A percentile compares a stretch with the other conserved stretches of the same genome.
These are phyloP conservation scores for Bruguiera parviflora DNA, from an alignment of 345 rosid species.

Conservation along the genomic window DNA sequence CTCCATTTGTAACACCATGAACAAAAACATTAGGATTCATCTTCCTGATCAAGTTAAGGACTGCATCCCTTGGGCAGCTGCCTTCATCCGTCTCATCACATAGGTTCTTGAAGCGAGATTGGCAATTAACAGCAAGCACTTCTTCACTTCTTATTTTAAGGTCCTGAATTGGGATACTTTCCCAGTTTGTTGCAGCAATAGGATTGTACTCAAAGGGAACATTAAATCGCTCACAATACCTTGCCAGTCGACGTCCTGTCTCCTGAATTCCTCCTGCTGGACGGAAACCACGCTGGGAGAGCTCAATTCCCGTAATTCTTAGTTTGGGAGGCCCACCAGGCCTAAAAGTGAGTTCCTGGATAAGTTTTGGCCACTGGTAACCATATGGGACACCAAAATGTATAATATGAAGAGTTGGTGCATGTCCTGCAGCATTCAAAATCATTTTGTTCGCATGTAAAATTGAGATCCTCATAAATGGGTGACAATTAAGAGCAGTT, in stretches of 20 bases:
- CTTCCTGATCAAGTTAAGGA: slow-evolving; percentile 59
- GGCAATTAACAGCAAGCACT: slow-evolving; percentile 61
- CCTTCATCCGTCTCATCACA: slow-evolving; percentile 68
- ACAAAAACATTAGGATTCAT: slow-evolving; percentile 68
- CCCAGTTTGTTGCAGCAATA: slow-evolving; percentile 81
- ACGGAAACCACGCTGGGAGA: slow-evolving; percentile 89
- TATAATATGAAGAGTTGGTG: slow-evolving; percentile 66
- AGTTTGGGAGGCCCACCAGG: slow-evolving; percentile 68
- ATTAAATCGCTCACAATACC: slow-evolving; percentile 69
- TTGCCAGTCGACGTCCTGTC: slow-evolving; percentile 77
- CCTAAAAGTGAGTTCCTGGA: slow-evolving; percentile 50
- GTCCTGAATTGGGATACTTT: slow-evolving; percentile 58
- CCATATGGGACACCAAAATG: slow-evolving; percentile 93
- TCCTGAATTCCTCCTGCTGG: slow-evolving; percentile 87
- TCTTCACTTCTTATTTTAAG: slow-evolving; percentile 60
- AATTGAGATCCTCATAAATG: slow-evolving; percentile 72
- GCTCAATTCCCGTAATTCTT: slow-evolving; percentile 86
- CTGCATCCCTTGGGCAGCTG: slow-evolving; percentile 55
- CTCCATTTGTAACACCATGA: slow-evolving; percentile 60
- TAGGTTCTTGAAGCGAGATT: slow-evolving; percentile 64
- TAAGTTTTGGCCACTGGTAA: slow-evolving; percentile 88
- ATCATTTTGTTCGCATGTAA: slow-evolving; percentile 56
- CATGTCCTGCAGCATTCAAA: slow-evolving; percentile 34
- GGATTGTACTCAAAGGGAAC: slow-evolving; percentile 86
- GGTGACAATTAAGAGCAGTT: slow-evolving; percentile 64